Evolutionary conservation across 495 filamentous ascomycete species (phyloP).

Genomic region (Trichoderma reesei): DNA sequence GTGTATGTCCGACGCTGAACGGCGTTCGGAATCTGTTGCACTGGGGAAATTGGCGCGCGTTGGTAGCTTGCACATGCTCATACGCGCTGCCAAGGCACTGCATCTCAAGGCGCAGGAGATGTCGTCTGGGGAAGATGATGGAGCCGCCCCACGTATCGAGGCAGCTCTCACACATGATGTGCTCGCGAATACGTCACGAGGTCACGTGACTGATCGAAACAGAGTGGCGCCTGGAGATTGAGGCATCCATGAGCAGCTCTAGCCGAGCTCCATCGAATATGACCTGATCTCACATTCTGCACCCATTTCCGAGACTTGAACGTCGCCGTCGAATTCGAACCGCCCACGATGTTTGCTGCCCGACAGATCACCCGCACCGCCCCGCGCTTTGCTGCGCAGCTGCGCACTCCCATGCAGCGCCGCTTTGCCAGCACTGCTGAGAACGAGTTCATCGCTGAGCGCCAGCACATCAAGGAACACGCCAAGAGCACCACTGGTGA

Average conservation of each 20-base stretch:
- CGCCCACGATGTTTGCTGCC: constrained; percentile 19
- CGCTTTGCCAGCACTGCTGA: constrained; percentile 61
- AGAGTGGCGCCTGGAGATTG: not conserved
- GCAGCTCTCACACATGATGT: not conserved
- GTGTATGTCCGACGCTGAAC: not conserved
- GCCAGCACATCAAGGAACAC: constrained; percentile 75
- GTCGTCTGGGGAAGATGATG: no score
- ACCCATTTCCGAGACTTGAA: constrained; percentile 17
- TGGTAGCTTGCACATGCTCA: not conserved
- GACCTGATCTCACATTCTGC: constrained; percentile 23
- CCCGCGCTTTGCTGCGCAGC: constrained; percentile 48
- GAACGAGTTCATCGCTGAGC: constrained; percentile 83
- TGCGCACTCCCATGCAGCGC: constrained; percentile 50
- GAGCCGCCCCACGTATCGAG: not conserved
- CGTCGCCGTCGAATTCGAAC: constrained; percentile 15
- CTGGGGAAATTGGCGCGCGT: not conserved
- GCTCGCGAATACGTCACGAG: constrained; percentile 26
- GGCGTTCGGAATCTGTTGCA: not conserved
- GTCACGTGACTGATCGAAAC: constrained; percentile 17
- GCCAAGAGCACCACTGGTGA: constrained; percentile 68
- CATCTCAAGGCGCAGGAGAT: not conserved
- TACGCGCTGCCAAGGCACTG: not conserved
- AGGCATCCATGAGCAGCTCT: constrained; percentile 9
- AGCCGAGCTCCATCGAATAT: constrained; percentile 22
- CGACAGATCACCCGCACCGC: constrained; percentile 6